Evolutionary conservation across 176 grass and related monocot species (phyloP).

Genomic region (Raddia distichophylla): DNA sequence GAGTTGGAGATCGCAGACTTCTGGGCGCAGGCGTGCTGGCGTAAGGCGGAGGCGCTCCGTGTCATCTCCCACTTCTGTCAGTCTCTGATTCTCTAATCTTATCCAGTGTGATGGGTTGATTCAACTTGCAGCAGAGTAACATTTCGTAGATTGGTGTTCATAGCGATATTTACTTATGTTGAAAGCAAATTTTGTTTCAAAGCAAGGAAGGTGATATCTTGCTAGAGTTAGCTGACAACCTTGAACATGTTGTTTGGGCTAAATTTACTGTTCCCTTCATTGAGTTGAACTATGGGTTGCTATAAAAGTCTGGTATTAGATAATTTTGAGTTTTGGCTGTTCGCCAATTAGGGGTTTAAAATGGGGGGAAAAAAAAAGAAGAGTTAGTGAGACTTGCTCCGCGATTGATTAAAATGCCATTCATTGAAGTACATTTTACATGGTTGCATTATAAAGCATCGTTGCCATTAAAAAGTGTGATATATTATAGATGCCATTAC

Average conservation of each 20-base stretch:
- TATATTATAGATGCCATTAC: too few relatives aligned
- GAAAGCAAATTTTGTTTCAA: background rate
- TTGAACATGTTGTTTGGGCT: background rate
- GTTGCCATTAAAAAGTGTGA: too few relatives aligned
- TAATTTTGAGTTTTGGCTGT: background rate
- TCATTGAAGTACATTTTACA: too few relatives aligned
- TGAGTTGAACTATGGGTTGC: background rate
- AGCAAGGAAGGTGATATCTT: background rate
- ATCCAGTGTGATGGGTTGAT: background rate
- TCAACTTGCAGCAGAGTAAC: background rate
- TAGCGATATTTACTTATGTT: background rate
- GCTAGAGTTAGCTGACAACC: background rate
- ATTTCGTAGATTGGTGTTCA: background rate
- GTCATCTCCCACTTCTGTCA: conserved; percentile 68
- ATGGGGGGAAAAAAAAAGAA: background rate
- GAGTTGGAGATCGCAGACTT: conserved; percentile 57
- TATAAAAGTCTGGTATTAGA: background rate
- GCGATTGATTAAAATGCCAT: background rate
- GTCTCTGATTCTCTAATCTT: background rate
- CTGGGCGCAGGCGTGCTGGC: conserved; percentile 75
- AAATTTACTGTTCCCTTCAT: background rate
- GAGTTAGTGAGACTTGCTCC: background rate
- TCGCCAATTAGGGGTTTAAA: background rate
- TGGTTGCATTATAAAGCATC: too few relatives aligned
- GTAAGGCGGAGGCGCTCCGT: conserved; percentile 56